phyloP scores from a whole-genome alignment of 176 grass and related monocot species.

The Triticum turgidum region DNA sequence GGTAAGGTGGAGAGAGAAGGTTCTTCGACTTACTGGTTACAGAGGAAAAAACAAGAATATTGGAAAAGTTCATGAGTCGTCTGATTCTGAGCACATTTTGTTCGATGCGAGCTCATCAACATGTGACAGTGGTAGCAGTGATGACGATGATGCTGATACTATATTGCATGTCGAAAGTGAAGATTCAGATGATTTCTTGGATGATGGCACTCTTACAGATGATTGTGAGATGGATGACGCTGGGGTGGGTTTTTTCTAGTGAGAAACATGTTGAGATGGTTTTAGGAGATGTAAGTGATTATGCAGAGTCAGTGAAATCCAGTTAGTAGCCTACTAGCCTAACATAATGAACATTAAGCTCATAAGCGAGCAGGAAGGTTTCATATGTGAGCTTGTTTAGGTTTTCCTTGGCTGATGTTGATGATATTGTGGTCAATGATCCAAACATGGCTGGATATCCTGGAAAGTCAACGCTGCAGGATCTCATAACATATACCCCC shows the following conservation, averaged over 20 bases:
- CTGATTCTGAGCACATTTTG: conserved; percentile 34
- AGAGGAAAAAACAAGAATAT: conserved; percentile 68
- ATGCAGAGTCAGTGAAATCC: not conserved
- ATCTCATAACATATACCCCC: not conserved
- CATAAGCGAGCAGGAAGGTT: not conserved
- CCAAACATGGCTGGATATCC: not conserved
- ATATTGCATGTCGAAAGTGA: not conserved
- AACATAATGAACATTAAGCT: not conserved
- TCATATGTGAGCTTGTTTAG: not conserved
- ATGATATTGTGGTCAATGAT: not conserved
- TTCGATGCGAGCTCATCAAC: not conserved
- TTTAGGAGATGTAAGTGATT: not conserved
- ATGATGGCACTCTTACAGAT: not conserved
- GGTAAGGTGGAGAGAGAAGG: conserved; percentile 71
- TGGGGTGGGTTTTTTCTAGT: not conserved
- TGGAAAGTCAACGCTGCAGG: not conserved
- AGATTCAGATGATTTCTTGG: not conserved
- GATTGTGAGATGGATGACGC: not conserved
- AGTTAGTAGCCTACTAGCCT: not conserved
- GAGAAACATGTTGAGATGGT: not conserved
- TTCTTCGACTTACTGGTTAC: conserved; percentile 63
- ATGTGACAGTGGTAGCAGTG: not conserved
- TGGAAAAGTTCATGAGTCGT: conserved; percentile 24
- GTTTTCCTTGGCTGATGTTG: not conserved
- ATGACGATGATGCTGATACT: not conserved